Conservation (phyloP, 805 yeast genomes). For the Candida ficus region DNA sequence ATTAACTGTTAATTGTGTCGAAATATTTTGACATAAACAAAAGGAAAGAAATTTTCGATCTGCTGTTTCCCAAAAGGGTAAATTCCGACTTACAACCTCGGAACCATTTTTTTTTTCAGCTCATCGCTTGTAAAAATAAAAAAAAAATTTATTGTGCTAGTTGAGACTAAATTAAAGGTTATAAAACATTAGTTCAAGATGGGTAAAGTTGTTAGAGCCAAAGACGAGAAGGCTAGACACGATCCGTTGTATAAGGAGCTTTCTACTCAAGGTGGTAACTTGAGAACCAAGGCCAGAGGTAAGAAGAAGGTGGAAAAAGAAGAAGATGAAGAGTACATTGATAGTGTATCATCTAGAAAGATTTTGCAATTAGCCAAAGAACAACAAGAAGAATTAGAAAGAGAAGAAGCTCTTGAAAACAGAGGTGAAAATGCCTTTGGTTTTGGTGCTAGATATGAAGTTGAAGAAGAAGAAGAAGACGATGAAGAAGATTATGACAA, state of each 20-base stretch:
- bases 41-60: constrained; percentile 1
- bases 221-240: constrained; percentile 57
- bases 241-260: constrained; percentile 78
- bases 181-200: constrained; percentile 28
- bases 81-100: constrained; percentile 5
- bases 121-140: not conserved
- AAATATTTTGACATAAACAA: not conserved
- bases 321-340: constrained; percentile 56
- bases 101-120: not conserved
- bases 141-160: not conserved
- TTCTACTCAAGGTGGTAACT: constrained; percentile 66
- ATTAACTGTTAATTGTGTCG: not conserved
- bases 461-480: constrained; percentile 42
- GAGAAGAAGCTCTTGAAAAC: constrained; percentile 44
- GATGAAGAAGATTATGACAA: constrained; percentile 35
- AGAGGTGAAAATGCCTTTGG: constrained; percentile 25
- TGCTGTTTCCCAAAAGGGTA: constrained; percentile 4
- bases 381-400: constrained; percentile 87
- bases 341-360: constrained; percentile 77
- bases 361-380: constrained; percentile 85
- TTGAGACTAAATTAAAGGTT: not conserved
- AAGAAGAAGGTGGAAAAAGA: constrained; percentile 36
- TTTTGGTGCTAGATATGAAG: constrained; percentile 35
- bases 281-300: constrained; percentile 40
- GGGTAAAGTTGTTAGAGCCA: constrained; percentile 61